Conservation (phyloP, 495 filamentous ascomycete genomes). For the Xylaria flabelliformis region DNA sequence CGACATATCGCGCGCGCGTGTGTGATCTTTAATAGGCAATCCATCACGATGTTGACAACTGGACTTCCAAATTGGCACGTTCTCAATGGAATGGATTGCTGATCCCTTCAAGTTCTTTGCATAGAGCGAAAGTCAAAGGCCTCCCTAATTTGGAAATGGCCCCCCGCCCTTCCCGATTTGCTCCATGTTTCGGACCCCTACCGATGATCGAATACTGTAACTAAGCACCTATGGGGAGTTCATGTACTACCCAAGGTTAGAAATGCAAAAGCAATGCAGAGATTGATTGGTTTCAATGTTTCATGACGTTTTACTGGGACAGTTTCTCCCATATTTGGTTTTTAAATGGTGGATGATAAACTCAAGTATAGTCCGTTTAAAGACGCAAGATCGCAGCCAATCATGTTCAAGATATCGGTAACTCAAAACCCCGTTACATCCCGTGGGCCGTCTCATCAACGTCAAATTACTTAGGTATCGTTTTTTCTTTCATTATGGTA, state of each 20-base stretch:
- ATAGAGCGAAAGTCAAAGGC: not conserved
- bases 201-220: not conserved
- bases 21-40: conserved; percentile 8
- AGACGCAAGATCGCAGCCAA: not conserved
- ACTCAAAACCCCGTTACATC: not conserved
- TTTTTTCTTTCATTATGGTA: not conserved
- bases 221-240: not conserved
- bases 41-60: conserved; percentile 8
- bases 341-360: not conserved
- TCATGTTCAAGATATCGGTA: not conserved
- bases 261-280: not conserved
- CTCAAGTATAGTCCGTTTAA: not conserved
- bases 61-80: conserved; percentile 1
- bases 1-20: conserved; percentile 16
- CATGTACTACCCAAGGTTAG: not conserved
- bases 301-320: not conserved
- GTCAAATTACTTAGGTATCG: not conserved
- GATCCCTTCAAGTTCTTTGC: not conserved
- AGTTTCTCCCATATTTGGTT: not conserved
- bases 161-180: conserved; percentile 10
- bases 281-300: not conserved
- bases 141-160: conserved; percentile 9
- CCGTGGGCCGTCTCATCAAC: not conserved
- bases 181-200: not conserved
- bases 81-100: not conserved